Base-by-base conservation (phyloP, 2,329 filamentous ascomycete genomes). In the Tolypocladium paradoxum region DNA sequence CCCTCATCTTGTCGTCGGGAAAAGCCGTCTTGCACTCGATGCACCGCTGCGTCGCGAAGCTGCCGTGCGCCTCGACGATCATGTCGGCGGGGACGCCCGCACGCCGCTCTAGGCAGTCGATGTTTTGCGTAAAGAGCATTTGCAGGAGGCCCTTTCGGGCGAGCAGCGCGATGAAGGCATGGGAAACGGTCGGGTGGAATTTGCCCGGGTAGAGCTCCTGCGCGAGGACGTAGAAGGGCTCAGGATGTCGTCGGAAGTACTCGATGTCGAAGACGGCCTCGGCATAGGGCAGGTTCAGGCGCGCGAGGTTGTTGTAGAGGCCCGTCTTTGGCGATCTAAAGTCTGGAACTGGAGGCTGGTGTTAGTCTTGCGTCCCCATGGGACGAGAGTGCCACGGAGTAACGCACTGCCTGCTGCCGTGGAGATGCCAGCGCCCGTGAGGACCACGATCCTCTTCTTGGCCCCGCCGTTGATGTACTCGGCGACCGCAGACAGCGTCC, bases 121-220 rank as follows among this genome's bases (percentile, higher is more conserved):
- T 97, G 65, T 99, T 99, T 66, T 99, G 93, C 0, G 93, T 96
- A 69, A 97, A 99, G 51, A 93, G 81, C 75, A 90, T 93, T 59
- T 86, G 74, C 27, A 99, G 74, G 40, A 92, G 74, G 4, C 82
- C 83, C 70, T 95, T 96, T 55, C 84, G 75, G 54, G 91, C 80
- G 18, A 97, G 82, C 27, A 99, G 75, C 16, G 83, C 78, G 62
- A 99, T 84, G 70, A 99, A 99, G 36, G 82, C 85, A 70, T 99
- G 93, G 2, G 90, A 87, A 52, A 97, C 76, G 1, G 93, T 99
- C 0, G 93, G 93, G 52, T 85, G 78, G 72, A 88, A 96, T 62
- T 86, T 87, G 20, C 91, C 92, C 0, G 93, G 93, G 64, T 96
- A 95, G 4, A 99, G 78, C 70, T 97, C 93, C 62, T 87, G 87